phyloP scores from a whole-genome alignment of 257 asterid genomes.

The Penstemon davidsonii region DNA sequence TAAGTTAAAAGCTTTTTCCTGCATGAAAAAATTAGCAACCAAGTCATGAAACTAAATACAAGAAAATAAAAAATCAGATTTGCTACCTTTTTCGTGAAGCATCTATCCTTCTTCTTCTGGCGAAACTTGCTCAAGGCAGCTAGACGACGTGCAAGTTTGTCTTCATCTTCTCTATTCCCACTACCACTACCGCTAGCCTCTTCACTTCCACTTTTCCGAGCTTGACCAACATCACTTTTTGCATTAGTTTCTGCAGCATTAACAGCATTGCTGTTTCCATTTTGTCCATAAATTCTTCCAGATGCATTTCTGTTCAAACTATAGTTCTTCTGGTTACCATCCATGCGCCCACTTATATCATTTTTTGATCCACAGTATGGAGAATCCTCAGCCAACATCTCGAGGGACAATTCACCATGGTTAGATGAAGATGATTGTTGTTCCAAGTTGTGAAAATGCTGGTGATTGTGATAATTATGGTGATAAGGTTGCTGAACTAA shows the following conservation, averaged over 20 bases:
- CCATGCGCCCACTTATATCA: constrained; percentile 42
- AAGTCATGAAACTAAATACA: constrained; percentile 14
- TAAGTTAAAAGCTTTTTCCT: not conserved
- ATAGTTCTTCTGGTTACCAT: constrained; percentile 39
- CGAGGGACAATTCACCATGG: constrained; percentile 41
- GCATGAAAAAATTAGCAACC: not conserved
- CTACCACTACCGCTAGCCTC: constrained; percentile 50
- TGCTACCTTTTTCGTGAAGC: constrained; percentile 68
- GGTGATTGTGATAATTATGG: not conserved
- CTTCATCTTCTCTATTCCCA: constrained; percentile 52
- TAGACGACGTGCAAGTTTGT: constrained; percentile 52
- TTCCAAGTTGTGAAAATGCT: constrained; percentile 40
- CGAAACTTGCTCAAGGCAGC: constrained; percentile 78
- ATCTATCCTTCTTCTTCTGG: constrained; percentile 73
- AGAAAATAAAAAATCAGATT: not conserved
- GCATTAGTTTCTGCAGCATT: constrained; percentile 46
- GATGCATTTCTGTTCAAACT: constrained; percentile 66
- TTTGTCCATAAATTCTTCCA: constrained; percentile 69
- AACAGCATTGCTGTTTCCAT: constrained; percentile 49
- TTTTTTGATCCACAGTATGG: constrained; percentile 49
- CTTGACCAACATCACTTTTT: constrained; percentile 54
- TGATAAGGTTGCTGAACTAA: constrained; percentile 39
- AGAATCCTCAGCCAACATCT: constrained; percentile 48
- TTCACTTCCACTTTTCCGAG: constrained; percentile 61
- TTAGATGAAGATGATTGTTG: constrained; percentile 31